Base-by-base conservation (phyloP, 2,329 filamentous ascomycete species). In the Colletotrichum sp. region DNA sequence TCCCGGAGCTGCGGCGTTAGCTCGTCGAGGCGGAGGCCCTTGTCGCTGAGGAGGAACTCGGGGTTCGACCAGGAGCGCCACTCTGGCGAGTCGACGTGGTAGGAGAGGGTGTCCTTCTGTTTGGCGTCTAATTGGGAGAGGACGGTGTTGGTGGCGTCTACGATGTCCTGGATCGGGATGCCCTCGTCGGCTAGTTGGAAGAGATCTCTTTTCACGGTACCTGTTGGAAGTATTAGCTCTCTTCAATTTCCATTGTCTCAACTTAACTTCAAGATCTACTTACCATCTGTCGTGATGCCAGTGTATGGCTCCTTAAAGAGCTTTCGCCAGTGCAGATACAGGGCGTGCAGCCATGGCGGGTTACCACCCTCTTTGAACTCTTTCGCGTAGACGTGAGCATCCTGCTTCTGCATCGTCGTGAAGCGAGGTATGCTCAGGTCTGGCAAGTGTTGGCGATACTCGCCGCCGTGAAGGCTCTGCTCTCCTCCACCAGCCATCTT, bases 51-150 rank as follows among this genome's bases (percentile, higher is more conserved):
- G 0, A 95, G 86, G 78, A 95, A 94, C 81, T 96, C 94, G 0
- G 94, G 94, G 81, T 96, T 96, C 3, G 89, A 90, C 89, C 89
- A 90, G 13, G 93, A 91, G 64, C 94, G 90, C 93, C 94, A 95
- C 80, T 95, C 92, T 3, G 90, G 91, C 2, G 92, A 92, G 84
- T 95, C 92, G 78, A 95, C 88, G 80, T 94, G 92, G 79, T 93
- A 90, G 39, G 83, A 83, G 0, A 92, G 81, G 32, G 85, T 85
- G 21, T 86, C 77, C 62, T 84, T 86, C 79, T 94, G 89, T 12
- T 86, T 84, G 0, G 86, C 82, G 18, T 86, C 84, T 18, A 94
- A 84, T 4, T 85, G 82, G 2, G 80, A 77, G 0, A 92, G 80
- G 3, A 94, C 81, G 0, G 81, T 72, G 4, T 89, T 82, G 0